Conservation (phyloP, 805 yeast genomes). For the Saturnispora saitoi region DNA sequence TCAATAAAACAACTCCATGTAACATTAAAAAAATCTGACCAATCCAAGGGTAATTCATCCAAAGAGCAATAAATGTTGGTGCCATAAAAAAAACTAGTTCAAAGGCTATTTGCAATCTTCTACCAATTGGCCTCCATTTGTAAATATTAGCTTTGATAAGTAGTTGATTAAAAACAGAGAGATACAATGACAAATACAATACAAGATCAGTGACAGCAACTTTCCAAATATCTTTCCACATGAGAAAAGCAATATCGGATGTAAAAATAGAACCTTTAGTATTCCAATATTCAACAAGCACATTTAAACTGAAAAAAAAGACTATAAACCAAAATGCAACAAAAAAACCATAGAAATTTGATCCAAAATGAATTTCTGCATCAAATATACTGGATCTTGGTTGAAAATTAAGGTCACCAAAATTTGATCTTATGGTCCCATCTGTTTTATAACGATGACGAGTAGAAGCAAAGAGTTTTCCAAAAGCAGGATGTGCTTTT, state of each 20-base stretch:
- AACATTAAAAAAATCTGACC: constrained; percentile 77
- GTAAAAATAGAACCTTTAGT: constrained; percentile 36
- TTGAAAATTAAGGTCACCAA: constrained; percentile 44
- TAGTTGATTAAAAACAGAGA: constrained; percentile 51
- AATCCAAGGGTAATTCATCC: constrained; percentile 71
- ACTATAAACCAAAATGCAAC: constrained; percentile 71
- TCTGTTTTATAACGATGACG: constrained; percentile 20
- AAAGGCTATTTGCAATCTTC: constrained; percentile 46
- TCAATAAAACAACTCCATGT: constrained; percentile 77
- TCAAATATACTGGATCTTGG: constrained; percentile 46
- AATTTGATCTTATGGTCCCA: constrained; percentile 39
- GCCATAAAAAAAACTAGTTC: constrained; percentile 47
- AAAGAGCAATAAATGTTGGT: constrained; percentile 50
- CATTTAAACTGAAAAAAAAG: constrained; percentile 45
- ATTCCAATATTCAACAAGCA: constrained; percentile 44
- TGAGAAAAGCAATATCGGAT: constrained; percentile 47
- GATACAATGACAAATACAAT: constrained; percentile 65
- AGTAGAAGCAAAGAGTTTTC: neutral
- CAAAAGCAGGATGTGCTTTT: neutral
- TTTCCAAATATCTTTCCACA: constrained; percentile 52
- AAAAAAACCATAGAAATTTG: constrained; percentile 70
- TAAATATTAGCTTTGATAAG: constrained; percentile 38
- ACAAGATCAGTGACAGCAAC: constrained; percentile 66
- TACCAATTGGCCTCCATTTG: constrained; percentile 59
- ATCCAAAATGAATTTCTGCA: constrained; percentile 33